phyloP scores from a whole-genome alignment of 371 early-diverging fungal species.

The Apophysomyces elegans region DNA sequence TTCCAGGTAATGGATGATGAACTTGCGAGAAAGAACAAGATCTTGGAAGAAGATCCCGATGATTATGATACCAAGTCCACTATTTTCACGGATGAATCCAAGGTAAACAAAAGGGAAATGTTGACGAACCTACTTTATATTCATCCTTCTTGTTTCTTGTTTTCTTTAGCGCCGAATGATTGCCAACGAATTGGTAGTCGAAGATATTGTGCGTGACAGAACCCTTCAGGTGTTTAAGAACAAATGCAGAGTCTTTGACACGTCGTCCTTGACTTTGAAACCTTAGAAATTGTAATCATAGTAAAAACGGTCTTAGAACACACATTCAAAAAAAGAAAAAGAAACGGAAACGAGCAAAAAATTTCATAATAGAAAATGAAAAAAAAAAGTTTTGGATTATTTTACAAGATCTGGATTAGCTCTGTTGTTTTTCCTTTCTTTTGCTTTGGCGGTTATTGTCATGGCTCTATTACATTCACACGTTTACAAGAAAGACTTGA shows the following conservation, averaged over 20 bases:
- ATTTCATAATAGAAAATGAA: not conserved
- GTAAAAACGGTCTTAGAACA: not conserved
- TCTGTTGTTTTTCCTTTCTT: not conserved
- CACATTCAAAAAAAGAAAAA: constrained; percentile 5
- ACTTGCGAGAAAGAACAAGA: constrained; percentile 56
- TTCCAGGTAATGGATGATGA: constrained; percentile 63
- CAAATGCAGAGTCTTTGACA: constrained; percentile 69
- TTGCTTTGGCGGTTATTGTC: not conserved
- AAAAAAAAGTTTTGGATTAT: not conserved
- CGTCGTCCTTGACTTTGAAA: constrained; percentile 51
- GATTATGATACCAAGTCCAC: constrained; percentile 62
- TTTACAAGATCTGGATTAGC: not conserved
- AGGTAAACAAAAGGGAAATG: constrained; percentile 46
- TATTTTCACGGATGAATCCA: constrained; percentile 63
- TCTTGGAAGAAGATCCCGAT: constrained; percentile 65
- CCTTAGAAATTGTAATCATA: constrained; percentile 7
- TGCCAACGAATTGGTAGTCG: constrained; percentile 69
- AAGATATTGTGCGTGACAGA: constrained; percentile 75
- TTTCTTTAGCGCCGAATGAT: constrained; percentile 70
- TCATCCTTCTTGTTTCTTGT: not conserved
- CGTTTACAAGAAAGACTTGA: constrained; percentile 81
- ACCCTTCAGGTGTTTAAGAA: constrained; percentile 71
- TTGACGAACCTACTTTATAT: not conserved
- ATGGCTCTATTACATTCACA: not conserved
- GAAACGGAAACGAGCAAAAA: constrained; percentile 3